Evolutionary conservation across 352 stramenopile genomes (phyloP).

Genomic region (Pythium rhizo-oryzae): DNA sequence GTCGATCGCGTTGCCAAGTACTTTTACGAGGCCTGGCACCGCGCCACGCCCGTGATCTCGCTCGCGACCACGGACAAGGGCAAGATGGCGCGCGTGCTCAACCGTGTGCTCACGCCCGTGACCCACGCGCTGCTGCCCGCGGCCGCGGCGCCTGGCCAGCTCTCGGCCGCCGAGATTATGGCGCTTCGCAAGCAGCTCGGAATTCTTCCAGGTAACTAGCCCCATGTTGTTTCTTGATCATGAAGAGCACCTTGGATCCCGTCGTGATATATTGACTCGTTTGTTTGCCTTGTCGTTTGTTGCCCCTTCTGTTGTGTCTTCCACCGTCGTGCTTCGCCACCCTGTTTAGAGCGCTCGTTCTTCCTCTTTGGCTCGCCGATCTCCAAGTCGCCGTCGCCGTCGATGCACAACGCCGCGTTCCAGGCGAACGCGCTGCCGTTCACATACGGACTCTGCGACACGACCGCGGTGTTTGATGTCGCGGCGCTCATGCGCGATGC

Average conservation of each 20-base stretch:
- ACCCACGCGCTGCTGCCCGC: constrained; percentile 93
- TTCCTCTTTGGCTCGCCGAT: constrained; percentile 97
- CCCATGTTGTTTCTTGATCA: not conserved
- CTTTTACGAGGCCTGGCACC: constrained; percentile 49
- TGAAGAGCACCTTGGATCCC: not conserved
- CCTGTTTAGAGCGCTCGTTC: constrained; percentile 71
- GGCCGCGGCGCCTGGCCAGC: constrained; percentile 95
- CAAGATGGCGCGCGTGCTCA: constrained; percentile 94
- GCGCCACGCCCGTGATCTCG: constrained; percentile 93
- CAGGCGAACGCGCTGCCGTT: constrained; percentile 84
- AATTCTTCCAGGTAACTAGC: constrained; percentile 80
- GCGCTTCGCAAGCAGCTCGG: constrained; percentile 76
- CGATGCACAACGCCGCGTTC: constrained; percentile 98
- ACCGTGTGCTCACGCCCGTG: constrained; percentile 95
- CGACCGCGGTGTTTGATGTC: constrained; percentile 46
- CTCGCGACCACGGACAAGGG: constrained; percentile 94
- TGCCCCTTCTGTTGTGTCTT: not conserved
- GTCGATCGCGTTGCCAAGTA: constrained; percentile 69
- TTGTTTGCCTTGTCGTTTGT: constrained; percentile 6
- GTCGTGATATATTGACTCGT: constrained; percentile 14
- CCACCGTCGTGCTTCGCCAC: constrained; percentile 8
- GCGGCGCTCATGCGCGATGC: constrained; percentile 44
- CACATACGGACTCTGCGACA: constrained; percentile 90
- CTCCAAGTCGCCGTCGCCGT: constrained; percentile 94
- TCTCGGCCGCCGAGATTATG: constrained; percentile 96